phyloP scores from a whole-genome alignment of 192 early-diverging fungal genomes.

The Obelidium mucronatum region DNA sequence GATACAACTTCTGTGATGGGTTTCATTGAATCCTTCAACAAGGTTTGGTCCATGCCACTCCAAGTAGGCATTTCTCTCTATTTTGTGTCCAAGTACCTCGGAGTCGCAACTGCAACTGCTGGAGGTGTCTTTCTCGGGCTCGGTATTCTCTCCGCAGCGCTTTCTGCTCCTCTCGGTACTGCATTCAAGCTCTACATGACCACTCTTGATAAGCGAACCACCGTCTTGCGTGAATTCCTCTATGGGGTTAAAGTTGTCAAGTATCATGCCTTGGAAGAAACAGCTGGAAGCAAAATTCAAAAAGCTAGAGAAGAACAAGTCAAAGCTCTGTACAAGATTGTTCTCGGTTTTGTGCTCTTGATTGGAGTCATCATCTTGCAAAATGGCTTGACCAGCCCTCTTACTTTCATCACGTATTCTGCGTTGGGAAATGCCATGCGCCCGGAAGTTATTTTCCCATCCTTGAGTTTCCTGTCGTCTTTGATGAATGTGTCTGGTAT shows the following conservation, averaged over 20 bases:
- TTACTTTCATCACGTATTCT: conserved; percentile 35
- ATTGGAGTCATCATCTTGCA: conserved; percentile 16
- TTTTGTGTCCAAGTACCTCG: conserved; percentile 26
- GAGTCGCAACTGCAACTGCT: conserved; percentile 7
- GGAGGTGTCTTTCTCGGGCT: conserved; percentile 25
- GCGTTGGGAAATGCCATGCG: conserved; percentile 23
- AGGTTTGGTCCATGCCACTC: conserved; percentile 23
- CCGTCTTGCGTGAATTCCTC: conserved; percentile 32
- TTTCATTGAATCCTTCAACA: conserved; percentile 23
- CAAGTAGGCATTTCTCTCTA: conserved; percentile 32
- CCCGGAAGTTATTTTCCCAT: conserved; percentile 68
- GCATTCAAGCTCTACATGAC: conserved; percentile 13
- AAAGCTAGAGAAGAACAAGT: conserved; percentile 4
- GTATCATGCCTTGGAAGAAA: conserved; percentile 31
- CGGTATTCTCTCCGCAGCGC: not conserved
- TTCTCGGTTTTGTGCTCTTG: conserved; percentile 19
- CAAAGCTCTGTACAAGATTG: not conserved
- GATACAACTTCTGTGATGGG: not conserved
- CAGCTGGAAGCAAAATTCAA: not conserved
- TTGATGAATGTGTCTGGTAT: conserved; percentile 54
- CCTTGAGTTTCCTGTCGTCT: conserved; percentile 63
- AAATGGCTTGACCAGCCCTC: conserved; percentile 4
- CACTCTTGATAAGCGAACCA: conserved; percentile 16
- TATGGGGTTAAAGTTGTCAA: conserved; percentile 39
- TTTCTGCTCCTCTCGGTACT: not conserved